Base-by-base conservation (phyloP, 1,284 basidiomycete genomes). In the Ceratobasidium sp. region DNA sequence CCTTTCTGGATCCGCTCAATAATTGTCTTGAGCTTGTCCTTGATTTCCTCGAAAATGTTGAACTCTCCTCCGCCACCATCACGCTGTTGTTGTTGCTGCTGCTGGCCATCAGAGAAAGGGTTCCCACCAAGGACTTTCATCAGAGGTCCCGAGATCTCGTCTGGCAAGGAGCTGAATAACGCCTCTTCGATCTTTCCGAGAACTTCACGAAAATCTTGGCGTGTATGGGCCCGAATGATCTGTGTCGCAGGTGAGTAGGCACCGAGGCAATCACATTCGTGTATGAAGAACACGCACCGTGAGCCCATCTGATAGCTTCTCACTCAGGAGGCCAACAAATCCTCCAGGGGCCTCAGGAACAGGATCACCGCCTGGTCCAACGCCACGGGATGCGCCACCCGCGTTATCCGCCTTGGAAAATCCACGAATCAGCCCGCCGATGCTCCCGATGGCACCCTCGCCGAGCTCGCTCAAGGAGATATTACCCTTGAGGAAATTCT, bases 1-100 rank as follows among this genome's bases (percentile, higher is more conserved):
- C 69, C 68, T 34, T 73, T 49, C 54, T 76, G 75, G 39, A 76
- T 76, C 13, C 75, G 69, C 54, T 76, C 69, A 19, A 76, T 41
- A 43, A 76, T 76, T 37, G 56, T 64, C 16, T 53, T 41, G n/a
- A 76, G 62, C 49, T 76, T 76, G 51, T 76, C 75, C 14, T 68
- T 64, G 53, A 76, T 54, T 2, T 76, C 75, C 11, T 73, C 75
- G 13, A 76, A 62, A 29, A 76, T 73, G 27, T 68, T 68, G 34
- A 54, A 13, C 16, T 48, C 64, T 31, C 74, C 61, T 19, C 48
- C 72, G 24, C 69, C 49, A n/a, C 37, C n/a, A 37, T 46, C 19
- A 48, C 34, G 31, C 24, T 49, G 37, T n/a, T 53, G 5, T 58
- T 54, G 65, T 41, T 48, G 64, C 24, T 62, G 53, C 46, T 61